Evolutionary conservation across 2,329 filamentous ascomycete species (phyloP).

Genomic region (Fusarium anguioides): DNA sequence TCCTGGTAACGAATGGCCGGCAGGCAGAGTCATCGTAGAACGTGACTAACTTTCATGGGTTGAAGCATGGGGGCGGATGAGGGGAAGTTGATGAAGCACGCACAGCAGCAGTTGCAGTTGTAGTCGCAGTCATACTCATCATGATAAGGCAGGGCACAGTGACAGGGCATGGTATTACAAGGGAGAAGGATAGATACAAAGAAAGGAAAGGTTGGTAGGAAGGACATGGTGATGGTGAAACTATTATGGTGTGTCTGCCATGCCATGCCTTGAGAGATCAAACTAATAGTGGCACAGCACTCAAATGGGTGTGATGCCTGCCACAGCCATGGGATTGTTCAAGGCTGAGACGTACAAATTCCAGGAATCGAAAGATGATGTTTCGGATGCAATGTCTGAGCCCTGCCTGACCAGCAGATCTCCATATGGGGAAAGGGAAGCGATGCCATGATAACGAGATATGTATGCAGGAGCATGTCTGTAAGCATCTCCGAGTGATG

Average conservation of each 20-base stretch:
- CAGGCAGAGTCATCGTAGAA: slow-evolving; percentile 23
- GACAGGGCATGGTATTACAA: slow-evolving; percentile 13
- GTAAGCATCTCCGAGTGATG: slow-evolving; percentile 21
- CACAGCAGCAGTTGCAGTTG: neutral
- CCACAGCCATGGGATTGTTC: slow-evolving; percentile 25
- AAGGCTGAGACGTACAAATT: slow-evolving; percentile 29
- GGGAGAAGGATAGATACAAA: slow-evolving; percentile 1
- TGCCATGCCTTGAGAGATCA: neutral
- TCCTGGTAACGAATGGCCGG: slow-evolving; percentile 16
- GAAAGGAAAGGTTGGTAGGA: neutral
- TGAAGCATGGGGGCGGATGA: slow-evolving; percentile 14
- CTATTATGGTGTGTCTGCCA: slow-evolving; percentile 3
- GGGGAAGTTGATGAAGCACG: slow-evolving; percentile 13
- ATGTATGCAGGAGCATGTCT: slow-evolving; percentile 28
- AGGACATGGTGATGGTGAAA: slow-evolving; percentile 9
- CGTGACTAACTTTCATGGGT: slow-evolving; percentile 21
- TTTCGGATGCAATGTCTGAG: slow-evolving; percentile 17
- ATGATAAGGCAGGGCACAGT: slow-evolving; percentile 29
- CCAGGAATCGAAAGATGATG: slow-evolving; percentile 18
- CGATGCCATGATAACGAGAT: slow-evolving; percentile 20
- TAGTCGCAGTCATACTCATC: neutral
- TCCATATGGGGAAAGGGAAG: slow-evolving; percentile 33
- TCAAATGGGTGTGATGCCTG: slow-evolving; percentile 30
- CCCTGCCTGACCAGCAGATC: slow-evolving; percentile 15
- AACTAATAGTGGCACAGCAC: slow-evolving; percentile 30